These are phyloP conservation scores for Exophiala oligosperma DNA, from an alignment of 2,329 filamentous ascomycete species.

Conservation along the genomic window DNA sequence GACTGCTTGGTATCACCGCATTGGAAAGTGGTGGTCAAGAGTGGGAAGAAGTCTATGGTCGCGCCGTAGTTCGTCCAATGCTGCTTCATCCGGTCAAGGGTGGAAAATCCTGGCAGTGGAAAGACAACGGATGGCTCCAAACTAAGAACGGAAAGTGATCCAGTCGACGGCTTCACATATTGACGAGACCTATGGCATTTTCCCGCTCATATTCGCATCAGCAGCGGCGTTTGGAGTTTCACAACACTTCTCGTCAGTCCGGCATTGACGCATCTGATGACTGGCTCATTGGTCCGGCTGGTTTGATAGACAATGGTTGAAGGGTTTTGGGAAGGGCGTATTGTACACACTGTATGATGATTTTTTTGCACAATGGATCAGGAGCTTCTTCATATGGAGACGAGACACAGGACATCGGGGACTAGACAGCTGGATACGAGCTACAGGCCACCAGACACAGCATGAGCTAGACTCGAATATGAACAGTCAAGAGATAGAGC, in stretches of 20 bases:
- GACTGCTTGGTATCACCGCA: conserved; percentile 32
- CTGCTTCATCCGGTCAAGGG: conserved; percentile 36
- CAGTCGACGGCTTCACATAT: background rate
- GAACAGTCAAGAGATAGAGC: background rate
- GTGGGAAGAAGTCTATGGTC: conserved; percentile 34
- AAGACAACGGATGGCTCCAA: conserved; percentile 27
- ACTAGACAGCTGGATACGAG: conserved; percentile 20
- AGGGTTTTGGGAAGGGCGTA: conserved; percentile 7
- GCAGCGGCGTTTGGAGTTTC: conserved; percentile 23
- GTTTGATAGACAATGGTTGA: conserved; percentile 4
- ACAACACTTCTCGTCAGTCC: conserved; percentile 12
- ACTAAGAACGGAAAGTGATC: conserved; percentile 28
- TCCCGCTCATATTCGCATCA: conserved; percentile 11
- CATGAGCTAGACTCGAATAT: conserved; percentile 11
- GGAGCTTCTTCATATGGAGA: conserved; percentile 15
- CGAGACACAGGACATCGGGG: conserved; percentile 13
- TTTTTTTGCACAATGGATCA: conserved; percentile 14
- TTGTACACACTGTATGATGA: conserved; percentile 18
- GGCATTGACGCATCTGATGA: conserved; percentile 9
- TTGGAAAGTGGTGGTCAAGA: conserved; percentile 29
- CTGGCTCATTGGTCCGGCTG: conserved; percentile 1
- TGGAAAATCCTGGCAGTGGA: conserved; percentile 37
- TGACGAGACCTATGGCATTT: conserved; percentile 1
- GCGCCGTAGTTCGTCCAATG: conserved; percentile 33
- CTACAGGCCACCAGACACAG: conserved; percentile 9